Evolutionary conservation across 2,329 filamentous ascomycete genomes (phyloP).

Genomic region (Elsinoe batatas): DNA sequence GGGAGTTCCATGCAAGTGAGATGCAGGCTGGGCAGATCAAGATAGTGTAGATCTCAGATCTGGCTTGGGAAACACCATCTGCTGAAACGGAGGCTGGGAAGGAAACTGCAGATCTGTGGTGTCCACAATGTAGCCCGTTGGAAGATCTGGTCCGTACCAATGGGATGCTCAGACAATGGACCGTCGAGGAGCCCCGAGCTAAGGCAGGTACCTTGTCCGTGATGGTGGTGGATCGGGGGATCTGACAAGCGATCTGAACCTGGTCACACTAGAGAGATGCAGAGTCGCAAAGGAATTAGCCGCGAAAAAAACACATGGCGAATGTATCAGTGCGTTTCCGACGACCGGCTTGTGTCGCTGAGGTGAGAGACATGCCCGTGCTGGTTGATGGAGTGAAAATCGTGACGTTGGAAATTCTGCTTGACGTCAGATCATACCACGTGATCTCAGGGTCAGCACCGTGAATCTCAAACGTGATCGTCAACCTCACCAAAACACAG

Average conservation of each 20-base stretch:
- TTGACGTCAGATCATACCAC: background rate
- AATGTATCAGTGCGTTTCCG: background rate
- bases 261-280: background rate
- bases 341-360: background rate
- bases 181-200: background rate
- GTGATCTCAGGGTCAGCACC: background rate
- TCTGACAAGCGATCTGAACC: background rate
- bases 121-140: background rate
- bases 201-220: background rate
- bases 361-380: background rate
- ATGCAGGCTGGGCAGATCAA: slow-evolving; percentile 2
- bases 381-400: background rate
- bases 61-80: background rate
- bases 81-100: slow-evolving; percentile 7
- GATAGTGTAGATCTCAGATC: slow-evolving; percentile 10
- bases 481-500: too few species aligned
- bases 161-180: background rate
- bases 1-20: background rate
- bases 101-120: background rate
- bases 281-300: background rate
- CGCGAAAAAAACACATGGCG: background rate
- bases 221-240: background rate
- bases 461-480: too few species aligned
- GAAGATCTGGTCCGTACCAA: background rate
- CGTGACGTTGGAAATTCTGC: slow-evolving; percentile 3